Evolutionary conservation across 805 yeast species (phyloP), one percentile per base, ranked within the genome.

Genomic region (Metschnikowia bowlesiae): DNA sequence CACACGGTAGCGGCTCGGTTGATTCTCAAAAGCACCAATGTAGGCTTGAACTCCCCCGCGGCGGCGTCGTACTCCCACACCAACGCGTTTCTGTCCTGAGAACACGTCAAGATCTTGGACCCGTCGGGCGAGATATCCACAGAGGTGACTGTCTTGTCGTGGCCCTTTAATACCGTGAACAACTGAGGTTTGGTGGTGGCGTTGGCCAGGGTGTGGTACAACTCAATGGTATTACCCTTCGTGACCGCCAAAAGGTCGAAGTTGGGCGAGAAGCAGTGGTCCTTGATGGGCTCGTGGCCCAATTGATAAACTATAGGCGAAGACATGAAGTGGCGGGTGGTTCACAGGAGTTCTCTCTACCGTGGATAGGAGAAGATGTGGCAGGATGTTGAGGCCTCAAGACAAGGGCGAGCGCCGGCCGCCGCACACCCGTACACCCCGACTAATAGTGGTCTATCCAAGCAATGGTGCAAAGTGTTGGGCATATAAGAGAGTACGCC

Each of bases 61-160:
- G 80, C 68, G 53, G 76, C 71, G 34, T 87, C 87, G 47, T 55
- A 62, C 56, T 88, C 91, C 97, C 98, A 94, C 14, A 94, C 99
- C 58, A 91, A 80, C 11, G 98, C 98, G 61, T 94, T 94, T 69
- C 99, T 81, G 69, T 94, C 99, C 71, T 94, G 98, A 8, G 98
- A 90, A 66, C 97, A 90, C 32, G 98, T 94, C 62, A 94, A 94
- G 59, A 94, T 89, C 66, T 86, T 84, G 36, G 66, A 51, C 44
- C 97, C 97, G 57, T 87, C 89, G 34, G 78, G 70, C 36, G 96
- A 86, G 61, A 95, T 84, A 66, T 94, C 99, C 37, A 94, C 89
- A 0, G 97, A 91, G 13, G 99, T 94, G 44, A 94, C 91, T 3
- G 91, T 82, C 67, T 92, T 91, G 68, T 92, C 97, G 67, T 92